phyloP scores from a whole-genome alignment of 23 red algal species.

The Pyropia yezoensis region DNA sequence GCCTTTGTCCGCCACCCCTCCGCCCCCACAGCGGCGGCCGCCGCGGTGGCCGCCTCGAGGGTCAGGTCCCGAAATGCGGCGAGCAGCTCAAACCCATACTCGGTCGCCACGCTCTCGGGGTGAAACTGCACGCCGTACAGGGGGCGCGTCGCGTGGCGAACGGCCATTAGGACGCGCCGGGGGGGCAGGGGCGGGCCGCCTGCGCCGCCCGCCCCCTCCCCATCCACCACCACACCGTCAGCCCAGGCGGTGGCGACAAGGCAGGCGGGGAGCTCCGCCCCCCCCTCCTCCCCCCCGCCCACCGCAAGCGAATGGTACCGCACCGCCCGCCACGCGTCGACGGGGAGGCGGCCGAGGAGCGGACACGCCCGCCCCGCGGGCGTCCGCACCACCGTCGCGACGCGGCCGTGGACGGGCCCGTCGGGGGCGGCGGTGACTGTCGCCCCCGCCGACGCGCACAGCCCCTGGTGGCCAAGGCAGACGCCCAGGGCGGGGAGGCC shows the following conservation, averaged over 20 bases:
- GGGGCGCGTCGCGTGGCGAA: slow-evolving; percentile 39
- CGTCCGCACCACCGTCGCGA: slow-evolving; percentile 17
- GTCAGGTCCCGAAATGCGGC: not conserved
- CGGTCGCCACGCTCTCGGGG: slow-evolving; percentile 61
- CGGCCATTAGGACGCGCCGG: slow-evolving; percentile 65
- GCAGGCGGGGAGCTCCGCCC: slow-evolving; percentile 6
- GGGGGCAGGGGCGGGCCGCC: not conserved
- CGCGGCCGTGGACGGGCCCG: slow-evolving; percentile 47
- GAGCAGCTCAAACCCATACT: slow-evolving; percentile 31
- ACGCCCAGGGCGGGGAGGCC: slow-evolving; percentile 56
- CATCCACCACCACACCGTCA: too few relatives aligned
- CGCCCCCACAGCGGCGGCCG: too few relatives aligned
- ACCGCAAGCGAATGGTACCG: slow-evolving; percentile 77
- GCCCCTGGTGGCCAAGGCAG: slow-evolving; percentile 84
- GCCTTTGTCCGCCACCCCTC: too few relatives aligned
- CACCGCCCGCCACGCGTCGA: slow-evolving; percentile 47
- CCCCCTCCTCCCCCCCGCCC: not conserved
- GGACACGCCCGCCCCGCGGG: slow-evolving; percentile 18
- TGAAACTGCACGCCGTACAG: slow-evolving; percentile 98
- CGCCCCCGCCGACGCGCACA: slow-evolving; percentile 38
- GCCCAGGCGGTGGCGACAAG: slow-evolving; percentile 67
- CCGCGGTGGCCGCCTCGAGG: too few relatives aligned
- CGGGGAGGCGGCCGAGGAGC: slow-evolving; percentile 36
- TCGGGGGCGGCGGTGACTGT: slow-evolving; percentile 7
- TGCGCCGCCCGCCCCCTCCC: too few relatives aligned